These are phyloP conservation scores for Anisodus acutangulus DNA, from an alignment of 257 asterid species.

Conservation along the genomic window DNA sequence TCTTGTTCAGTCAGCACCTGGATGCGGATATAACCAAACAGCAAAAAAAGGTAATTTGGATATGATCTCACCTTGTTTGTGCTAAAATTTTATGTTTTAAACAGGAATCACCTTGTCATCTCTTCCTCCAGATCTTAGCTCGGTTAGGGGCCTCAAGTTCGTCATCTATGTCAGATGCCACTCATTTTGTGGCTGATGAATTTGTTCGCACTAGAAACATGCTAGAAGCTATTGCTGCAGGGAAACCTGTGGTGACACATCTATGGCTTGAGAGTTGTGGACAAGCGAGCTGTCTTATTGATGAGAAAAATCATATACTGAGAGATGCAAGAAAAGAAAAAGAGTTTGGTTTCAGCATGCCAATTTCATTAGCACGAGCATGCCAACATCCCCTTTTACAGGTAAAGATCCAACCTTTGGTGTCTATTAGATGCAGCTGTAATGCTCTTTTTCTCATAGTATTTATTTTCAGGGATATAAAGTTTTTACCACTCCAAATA, in stretches of 20 bases:
- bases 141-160: constrained; percentile 75
- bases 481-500: constrained; percentile 83
- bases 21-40: constrained; percentile 70
- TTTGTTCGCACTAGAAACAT: constrained; percentile 92
- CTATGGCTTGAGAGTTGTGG: constrained; percentile 93
- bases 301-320: constrained; percentile 76
- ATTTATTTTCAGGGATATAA: constrained; percentile 71
- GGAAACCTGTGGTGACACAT: constrained; percentile 88
- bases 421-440: constrained; percentile 28
- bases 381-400: constrained; percentile 76
- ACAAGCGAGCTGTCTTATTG: constrained; percentile 76
- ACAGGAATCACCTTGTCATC: constrained; percentile 30
- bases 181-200: constrained; percentile 90
- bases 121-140: constrained; percentile 61
- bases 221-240: constrained; percentile 94
- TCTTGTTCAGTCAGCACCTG: constrained; percentile 92
- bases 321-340: constrained; percentile 87
- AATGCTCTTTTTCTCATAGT: constrained; percentile 30
- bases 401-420: constrained; percentile 48
- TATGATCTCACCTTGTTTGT: constrained; percentile 8
- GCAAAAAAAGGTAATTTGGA: constrained; percentile 70
- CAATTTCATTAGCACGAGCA: constrained; percentile 77
- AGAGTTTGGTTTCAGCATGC: constrained; percentile 85
- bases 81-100: constrained; percentile 26
- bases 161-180: constrained; percentile 78